Base-by-base conservation (phyloP, 225 moss, liverwort and hornwort genomes). In the Physcomitrellopsis africana region DNA sequence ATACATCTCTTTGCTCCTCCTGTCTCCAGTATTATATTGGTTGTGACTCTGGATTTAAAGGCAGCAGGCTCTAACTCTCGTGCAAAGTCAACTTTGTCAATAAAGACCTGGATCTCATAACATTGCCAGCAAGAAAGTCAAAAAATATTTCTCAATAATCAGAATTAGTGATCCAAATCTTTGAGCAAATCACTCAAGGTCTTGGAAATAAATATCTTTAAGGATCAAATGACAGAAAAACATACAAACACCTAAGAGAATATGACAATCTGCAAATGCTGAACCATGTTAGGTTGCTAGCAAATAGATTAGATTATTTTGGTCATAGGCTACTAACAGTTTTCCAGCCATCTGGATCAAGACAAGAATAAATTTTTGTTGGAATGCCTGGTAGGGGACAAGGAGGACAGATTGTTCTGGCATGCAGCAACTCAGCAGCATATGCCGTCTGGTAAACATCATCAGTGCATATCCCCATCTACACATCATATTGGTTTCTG, bases 291-390 rank as follows among this genome's bases (percentile, higher is more conserved):
- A 52, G 53, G 60, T 41, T 3, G 13, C 61, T 22, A 65, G 9
- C 29, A 46, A 72, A 13, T 13, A 60, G n/a, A 55, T 41, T 52
- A 47, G 52, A 37, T 1, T 59, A 11, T 14, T 1, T n/a, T 27
- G 60, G 58, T 23, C 16, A 15, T 11, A 27, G 14, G 9, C 9
- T 18, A 72, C 89, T 89, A 55, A 92, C 92, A 57, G 89, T 83
- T 84, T 94, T 94, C 94, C 94, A 94, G 19, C 90, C 90, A 74
- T 94, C 96, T 71, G 93, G 93, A 69, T 94, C 92, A 59, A 82
- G 77, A 45, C 92, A 90, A 18, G 79, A 66, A 32, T 91, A 91
- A 16, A 94, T 87, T 60, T 93, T 97, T n/a, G 92, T 97, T 66
- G 91, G 89, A 60, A 91, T 78, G 48, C 85, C 90, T 17, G 92